Evolutionary conservation across 2,329 filamentous ascomycete genomes (phyloP).

Genomic region (Sporothrix globosa): DNA sequence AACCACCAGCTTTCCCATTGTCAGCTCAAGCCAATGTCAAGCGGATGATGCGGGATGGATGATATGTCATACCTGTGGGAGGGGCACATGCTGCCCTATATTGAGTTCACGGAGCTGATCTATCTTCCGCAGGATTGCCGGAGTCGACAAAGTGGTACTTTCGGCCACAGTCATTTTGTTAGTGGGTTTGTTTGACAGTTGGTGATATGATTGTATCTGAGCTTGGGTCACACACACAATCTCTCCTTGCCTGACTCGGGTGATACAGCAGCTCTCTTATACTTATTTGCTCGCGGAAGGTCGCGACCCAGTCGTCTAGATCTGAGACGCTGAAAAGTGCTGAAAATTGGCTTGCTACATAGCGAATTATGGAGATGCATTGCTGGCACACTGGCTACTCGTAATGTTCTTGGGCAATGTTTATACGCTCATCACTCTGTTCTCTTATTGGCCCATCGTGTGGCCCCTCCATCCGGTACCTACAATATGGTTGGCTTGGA

Average conservation of each 20-base stretch:
- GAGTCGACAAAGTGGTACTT: neutral
- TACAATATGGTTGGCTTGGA: too few relatives aligned
- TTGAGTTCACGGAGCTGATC: conserved; percentile 1
- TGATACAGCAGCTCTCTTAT: neutral
- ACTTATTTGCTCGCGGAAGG: neutral
- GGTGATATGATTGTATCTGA: neutral
- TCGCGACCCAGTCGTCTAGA: neutral
- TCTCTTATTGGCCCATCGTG: too few relatives aligned
- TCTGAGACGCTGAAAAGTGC: neutral
- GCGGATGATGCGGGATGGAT: neutral
- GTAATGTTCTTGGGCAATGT: too few relatives aligned
- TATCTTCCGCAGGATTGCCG: neutral
- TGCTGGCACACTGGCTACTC: too few relatives aligned
- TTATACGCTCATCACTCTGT: too few relatives aligned
- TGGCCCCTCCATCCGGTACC: too few relatives aligned
- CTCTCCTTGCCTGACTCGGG: too few relatives aligned
- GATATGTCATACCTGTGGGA: neutral
- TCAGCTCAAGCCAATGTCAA: neutral
- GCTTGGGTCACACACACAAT: neutral
- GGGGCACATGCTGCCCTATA: conserved; percentile 4
- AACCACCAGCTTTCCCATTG: neutral
- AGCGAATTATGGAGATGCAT: too few relatives aligned
- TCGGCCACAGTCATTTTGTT: neutral
- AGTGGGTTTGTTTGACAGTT: neutral
- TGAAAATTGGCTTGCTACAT: neutral